Conservation (phyloP, 345 rosid species). For the Aurinia saxatilis region DNA sequence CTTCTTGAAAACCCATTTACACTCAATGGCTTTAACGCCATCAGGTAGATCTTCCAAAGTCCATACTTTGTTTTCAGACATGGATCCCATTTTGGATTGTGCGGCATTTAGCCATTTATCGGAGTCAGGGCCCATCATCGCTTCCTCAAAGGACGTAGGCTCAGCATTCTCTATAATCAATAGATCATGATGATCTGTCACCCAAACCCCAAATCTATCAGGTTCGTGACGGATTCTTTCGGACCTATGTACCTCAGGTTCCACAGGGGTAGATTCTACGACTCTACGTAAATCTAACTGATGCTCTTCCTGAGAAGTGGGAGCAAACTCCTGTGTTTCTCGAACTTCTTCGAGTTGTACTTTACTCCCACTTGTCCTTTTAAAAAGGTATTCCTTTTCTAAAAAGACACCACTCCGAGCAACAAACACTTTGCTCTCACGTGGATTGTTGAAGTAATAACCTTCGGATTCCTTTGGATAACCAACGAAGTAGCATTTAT, state of each 20-base stretch:
- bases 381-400: neutral
- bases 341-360: neutral
- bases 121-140: conserved; percentile 2
- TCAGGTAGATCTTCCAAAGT: conserved; percentile 16
- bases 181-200: neutral
- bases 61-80: conserved; percentile 19
- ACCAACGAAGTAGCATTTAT: neutral
- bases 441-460: neutral
- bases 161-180: neutral
- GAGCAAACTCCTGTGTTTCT: neutral
- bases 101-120: conserved; percentile 8
- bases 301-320: too few relatives aligned
- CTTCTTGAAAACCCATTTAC: neutral
- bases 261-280: neutral
- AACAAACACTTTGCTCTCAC: neutral
- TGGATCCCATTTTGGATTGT: conserved; percentile 13
- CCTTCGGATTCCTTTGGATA: too few relatives aligned
- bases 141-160: conserved; percentile 2
- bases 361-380: neutral
- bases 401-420: neutral
- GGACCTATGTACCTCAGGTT: neutral
- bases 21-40: neutral
- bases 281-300: neutral
- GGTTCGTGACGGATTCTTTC: neutral
- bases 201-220: neutral